Base-by-base conservation (phyloP, 2,329 filamentous ascomycete species). In the Trichoderma sp. region DNA sequence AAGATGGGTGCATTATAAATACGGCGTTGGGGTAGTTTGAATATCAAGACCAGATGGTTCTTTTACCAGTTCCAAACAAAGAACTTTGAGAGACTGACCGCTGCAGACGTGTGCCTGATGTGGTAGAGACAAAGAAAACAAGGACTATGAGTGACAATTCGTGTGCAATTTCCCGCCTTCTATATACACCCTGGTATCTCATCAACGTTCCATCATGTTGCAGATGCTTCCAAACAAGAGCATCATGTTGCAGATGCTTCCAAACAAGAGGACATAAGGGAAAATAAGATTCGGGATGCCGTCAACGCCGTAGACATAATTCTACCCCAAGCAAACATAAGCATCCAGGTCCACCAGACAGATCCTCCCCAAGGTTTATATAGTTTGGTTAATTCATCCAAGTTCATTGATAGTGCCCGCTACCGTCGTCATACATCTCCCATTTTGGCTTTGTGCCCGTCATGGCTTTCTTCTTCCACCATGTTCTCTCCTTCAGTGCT, bases 101-200 rank as follows among this genome's bases (percentile, higher is more conserved):
- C 12, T 34, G 34, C 12, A 34, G 51, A 15, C 34, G 48, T 54
- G 52, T 47, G n/a, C 15, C 60, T 30, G 30, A 48, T 39, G 26
- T 44, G 30, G 28, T 19, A 12, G 30, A 30, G 21, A 51, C n/a
- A 50, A 41, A 60, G 14, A 6, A 34, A 26, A 56, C 41, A 34
- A 63, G 39, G 30, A 59, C 14, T 64, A 45, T 48, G 66, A 57
- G 63, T 63, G 54, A 43, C 60, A 58, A 55, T 63, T 45, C 60
- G 60, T 51, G 47, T 64, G 55, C 30, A 54, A 26, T 57, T 43
- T 51, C 48, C 50, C 21, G 50, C 43, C 57, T n/a, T 65, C 56
- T 60, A 65, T 62, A 56, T 65, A 65, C 63, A 61, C 57, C 34
- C 51, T 65, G 64, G 57, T 61, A 65, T 62, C 57, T 65, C 57